Conservation (phyloP, 2,329 filamentous ascomycete species). For the Scytalidium lignicola region DNA sequence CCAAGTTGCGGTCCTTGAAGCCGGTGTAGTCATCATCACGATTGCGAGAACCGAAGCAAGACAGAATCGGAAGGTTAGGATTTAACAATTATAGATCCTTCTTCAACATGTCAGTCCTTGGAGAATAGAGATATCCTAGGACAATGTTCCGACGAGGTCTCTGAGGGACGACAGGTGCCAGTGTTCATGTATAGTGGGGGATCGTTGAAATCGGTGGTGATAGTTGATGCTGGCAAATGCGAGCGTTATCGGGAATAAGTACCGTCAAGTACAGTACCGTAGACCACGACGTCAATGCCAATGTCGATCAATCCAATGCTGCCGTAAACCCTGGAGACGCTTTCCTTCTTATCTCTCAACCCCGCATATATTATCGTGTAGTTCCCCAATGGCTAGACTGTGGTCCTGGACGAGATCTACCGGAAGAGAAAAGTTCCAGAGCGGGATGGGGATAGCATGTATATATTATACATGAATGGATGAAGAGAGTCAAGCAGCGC, state of each 20-base stretch:
- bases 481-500: no score
- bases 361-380: no score
- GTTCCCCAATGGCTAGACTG: no score
- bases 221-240: no score
- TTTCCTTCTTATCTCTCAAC: no score
- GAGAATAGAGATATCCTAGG: background rate
- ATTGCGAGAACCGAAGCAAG: constrained; percentile 6
- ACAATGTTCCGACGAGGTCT: background rate
- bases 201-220: no score
- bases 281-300: background rate
- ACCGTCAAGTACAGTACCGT: background rate
- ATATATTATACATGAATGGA: no score
- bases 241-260: background rate
- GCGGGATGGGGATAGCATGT: no score
- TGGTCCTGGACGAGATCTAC: no score
- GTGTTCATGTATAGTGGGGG: background rate
- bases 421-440: no score
- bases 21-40: constrained; percentile 23
- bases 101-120: background rate
- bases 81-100: background rate
- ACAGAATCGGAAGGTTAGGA: background rate
- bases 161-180: background rate
- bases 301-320: background rate
- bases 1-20: constrained; percentile 16
- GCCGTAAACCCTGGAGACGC: no score